Percentiles rank a stretch among this genome's conserved stretches.
phyloP scores from a whole-genome alignment of 495 filamentous ascomycete genomes.

The Podospora pseudopauciseta region DNA sequence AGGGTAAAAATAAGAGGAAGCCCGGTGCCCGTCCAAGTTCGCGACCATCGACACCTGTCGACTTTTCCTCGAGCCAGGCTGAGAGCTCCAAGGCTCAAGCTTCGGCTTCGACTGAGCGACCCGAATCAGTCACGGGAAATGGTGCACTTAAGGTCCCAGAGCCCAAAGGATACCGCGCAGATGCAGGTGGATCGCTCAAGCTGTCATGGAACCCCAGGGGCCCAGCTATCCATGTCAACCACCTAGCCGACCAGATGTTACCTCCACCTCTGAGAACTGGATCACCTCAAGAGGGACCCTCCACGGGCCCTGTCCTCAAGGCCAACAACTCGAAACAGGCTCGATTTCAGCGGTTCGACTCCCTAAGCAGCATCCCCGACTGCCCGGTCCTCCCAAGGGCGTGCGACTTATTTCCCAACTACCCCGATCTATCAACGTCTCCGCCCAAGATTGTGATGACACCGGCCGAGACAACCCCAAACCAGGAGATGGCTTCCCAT shows the following conservation, averaged over 20 bases:
- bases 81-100: background rate
- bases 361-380: background rate
- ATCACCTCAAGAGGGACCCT: background rate
- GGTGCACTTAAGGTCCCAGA: background rate
- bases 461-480: background rate
- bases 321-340: background rate
- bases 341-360: background rate
- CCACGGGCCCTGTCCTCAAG: background rate
- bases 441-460: background rate
- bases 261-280: background rate
- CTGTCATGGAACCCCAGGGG: constrained; percentile 5
- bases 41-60: background rate
- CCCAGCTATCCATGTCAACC: background rate
- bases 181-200: constrained; percentile 17
- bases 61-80: background rate
- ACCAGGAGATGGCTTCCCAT: background rate
- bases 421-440: background rate
- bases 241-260: background rate
- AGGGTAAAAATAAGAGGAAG: background rate
- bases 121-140: background rate
- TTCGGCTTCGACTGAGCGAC: background rate
- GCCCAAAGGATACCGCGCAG: constrained; percentile 11
- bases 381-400: background rate
- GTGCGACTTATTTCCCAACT: background rate
- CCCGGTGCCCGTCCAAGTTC: background rate